Conservation (phyloP, 352 stramenopile genomes). For the Pythium brassicae region DNA sequence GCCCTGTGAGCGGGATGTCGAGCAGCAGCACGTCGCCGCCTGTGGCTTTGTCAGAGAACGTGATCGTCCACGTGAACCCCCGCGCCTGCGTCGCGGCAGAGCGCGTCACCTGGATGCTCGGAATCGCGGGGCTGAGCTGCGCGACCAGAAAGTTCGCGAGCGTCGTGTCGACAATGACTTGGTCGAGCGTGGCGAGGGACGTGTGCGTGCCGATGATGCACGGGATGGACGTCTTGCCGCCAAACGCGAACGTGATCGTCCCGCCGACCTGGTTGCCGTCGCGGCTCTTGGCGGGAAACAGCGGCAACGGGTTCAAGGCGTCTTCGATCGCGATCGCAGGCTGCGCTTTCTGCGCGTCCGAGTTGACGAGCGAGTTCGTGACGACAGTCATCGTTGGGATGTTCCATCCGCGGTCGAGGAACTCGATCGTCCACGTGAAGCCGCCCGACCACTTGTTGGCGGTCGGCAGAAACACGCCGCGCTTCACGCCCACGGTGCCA, state of each 20-base stretch:
- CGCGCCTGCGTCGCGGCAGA: constrained; percentile 57
- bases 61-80: constrained; percentile 83
- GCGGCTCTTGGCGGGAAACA: constrained; percentile 57
- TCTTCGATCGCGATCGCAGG: constrained; percentile 47
- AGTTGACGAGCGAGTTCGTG: constrained; percentile 19
- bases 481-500: constrained; percentile 78
- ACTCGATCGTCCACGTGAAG: constrained; percentile 94
- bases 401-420: constrained; percentile 75
- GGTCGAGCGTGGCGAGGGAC: constrained; percentile 20
- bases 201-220: constrained; percentile 48
- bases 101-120: constrained; percentile 43
- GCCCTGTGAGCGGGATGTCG: constrained; percentile 27
- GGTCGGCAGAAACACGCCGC: constrained; percentile 77
- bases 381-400: constrained; percentile 72
- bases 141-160: constrained; percentile 39
- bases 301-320: constrained; percentile 22
- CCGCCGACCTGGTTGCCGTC: constrained; percentile 92
- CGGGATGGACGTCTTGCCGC: constrained; percentile 23
- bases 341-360: constrained; percentile 11
- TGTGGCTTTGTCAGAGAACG: constrained; percentile 44
- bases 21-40: constrained; percentile 83
- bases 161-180: constrained; percentile 23
- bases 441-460: constrained; percentile 90
- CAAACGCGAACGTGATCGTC: constrained; percentile 62
- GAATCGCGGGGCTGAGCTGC: constrained; percentile 32